Percentiles rank a stretch among this genome's conserved stretches.
phyloP scores from a whole-genome alignment of 2,329 filamentous ascomycete species.

The Penicillium sp. region DNA sequence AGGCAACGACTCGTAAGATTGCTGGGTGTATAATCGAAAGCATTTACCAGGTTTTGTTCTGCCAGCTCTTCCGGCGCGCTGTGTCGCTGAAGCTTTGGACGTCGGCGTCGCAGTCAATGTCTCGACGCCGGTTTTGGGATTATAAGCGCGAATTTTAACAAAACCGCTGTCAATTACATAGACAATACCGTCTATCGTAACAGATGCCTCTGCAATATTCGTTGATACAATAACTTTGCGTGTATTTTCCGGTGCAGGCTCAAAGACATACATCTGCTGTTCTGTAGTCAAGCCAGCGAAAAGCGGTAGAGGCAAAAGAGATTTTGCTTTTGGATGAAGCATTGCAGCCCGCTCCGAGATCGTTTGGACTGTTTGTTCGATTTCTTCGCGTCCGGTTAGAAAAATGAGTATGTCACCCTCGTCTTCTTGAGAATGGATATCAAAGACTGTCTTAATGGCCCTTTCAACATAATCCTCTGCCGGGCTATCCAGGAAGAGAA shows the following conservation, averaged over 20 bases:
- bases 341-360: conserved; percentile 68
- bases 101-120: conserved; percentile 75
- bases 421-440: conserved; percentile 77
- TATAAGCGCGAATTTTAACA: conserved; percentile 83
- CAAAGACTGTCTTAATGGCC: conserved; percentile 76
- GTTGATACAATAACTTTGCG: conserved; percentile 91
- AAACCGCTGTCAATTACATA: conserved; percentile 90
- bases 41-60: conserved; percentile 90
- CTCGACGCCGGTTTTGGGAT: conserved; percentile 81
- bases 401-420: conserved; percentile 89
- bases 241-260: conserved; percentile 72
- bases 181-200: conserved; percentile 88
- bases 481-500: conserved; percentile 73
- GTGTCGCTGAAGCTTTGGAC: conserved; percentile 88
- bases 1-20: conserved; percentile 61
- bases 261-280: conserved; percentile 93
- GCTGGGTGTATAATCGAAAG: conserved; percentile 84
- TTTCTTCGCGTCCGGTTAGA: conserved; percentile 88
- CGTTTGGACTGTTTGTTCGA: conserved; percentile 74
- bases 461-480: conserved; percentile 83
- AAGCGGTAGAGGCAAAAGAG: conserved; percentile 69
- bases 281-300: conserved; percentile 87
- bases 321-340: conserved; percentile 56
- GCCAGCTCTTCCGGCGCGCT: conserved; percentile 84
- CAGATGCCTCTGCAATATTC: conserved; percentile 93